Percentiles rank a stretch among this genome's conserved stretches.
Conservation (phyloP, 2,329 filamentous ascomycete genomes). For the Cladosporium austrohemisphaericum region DNA sequence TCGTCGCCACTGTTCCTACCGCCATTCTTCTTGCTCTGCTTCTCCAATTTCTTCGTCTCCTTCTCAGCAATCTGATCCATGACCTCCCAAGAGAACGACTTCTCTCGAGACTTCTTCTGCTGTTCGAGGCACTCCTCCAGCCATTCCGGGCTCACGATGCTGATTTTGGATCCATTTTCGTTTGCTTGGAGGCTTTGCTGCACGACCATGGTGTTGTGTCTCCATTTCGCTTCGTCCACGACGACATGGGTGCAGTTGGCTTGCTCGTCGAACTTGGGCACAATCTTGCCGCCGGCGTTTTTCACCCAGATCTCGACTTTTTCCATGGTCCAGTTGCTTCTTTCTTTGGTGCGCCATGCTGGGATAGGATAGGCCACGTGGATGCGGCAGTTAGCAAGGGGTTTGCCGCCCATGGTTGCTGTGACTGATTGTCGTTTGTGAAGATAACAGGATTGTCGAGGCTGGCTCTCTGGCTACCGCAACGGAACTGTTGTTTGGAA, state of each 20-base stretch:
- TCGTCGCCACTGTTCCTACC: conserved; percentile 18
- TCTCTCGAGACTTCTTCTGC: conserved; percentile 32
- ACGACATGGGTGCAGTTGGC: conserved; percentile 70
- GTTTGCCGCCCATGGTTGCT: conserved; percentile 12
- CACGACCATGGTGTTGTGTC: conserved; percentile 33
- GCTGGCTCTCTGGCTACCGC: no score
- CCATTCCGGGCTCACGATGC: conserved; percentile 44
- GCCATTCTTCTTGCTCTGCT: conserved; percentile 34
- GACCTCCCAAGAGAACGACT: conserved; percentile 34
- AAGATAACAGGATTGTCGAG: no score
- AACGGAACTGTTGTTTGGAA: no score
- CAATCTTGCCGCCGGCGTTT: conserved; percentile 58
- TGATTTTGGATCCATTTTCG: conserved; percentile 19
- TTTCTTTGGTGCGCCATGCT: not conserved
- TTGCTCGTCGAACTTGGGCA: conserved; percentile 29
- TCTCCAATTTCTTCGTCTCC: conserved; percentile 29
- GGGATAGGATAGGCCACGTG: conserved; percentile 16
- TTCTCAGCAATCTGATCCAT: conserved; percentile 18
- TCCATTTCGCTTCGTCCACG: conserved; percentile 59
- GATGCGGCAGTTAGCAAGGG: conserved; percentile 16
- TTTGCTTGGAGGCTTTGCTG: conserved; percentile 8
- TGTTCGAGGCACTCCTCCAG: conserved; percentile 47
- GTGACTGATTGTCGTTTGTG: no score
- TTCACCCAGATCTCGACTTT: conserved; percentile 61
- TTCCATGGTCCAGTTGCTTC: conserved; percentile 19